phyloP scores from a whole-genome alignment of 768 basidiomycete species.

The Naganishia onofrii region DNA sequence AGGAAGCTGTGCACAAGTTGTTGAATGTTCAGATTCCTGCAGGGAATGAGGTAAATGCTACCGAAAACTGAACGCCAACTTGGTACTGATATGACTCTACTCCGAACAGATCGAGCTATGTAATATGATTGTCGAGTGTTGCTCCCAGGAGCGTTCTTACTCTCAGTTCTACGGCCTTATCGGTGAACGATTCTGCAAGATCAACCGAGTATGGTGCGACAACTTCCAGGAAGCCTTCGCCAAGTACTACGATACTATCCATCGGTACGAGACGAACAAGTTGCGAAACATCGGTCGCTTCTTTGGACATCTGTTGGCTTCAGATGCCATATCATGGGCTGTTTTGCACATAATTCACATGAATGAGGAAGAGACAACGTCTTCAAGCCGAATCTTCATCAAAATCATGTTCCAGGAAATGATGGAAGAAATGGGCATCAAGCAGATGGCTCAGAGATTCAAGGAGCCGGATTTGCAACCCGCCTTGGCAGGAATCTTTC shows the following conservation, averaged over 20 bases:
- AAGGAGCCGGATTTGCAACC: constrained; percentile 75
- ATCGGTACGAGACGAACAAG: constrained; percentile 97
- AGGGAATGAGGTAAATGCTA: constrained; percentile 76
- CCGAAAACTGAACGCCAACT: not conserved
- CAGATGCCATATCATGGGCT: constrained; percentile 85
- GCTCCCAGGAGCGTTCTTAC: constrained; percentile 97
- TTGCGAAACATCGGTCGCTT: constrained; percentile 94
- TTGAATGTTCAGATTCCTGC: constrained; percentile 87
- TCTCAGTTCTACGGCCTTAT: constrained; percentile 95
- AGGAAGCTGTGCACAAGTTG: constrained; percentile 97
- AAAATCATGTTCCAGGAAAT: constrained; percentile 96
- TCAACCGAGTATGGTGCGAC: constrained; percentile 92
- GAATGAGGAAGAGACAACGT: constrained; percentile 97
- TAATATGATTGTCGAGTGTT: constrained; percentile 99
- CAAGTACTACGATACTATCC: constrained; percentile 91
- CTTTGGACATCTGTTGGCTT: constrained; percentile 86
- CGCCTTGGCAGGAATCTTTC: constrained; percentile 83
- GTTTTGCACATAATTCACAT: constrained; percentile 79
- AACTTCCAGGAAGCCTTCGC: constrained; percentile 79
- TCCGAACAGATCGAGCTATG: constrained; percentile 76
- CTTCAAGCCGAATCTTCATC: constrained; percentile 90
- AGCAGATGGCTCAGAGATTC: constrained; percentile 80
- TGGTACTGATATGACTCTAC: constrained; percentile 12
- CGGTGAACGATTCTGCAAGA: constrained; percentile 92
- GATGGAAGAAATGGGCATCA: constrained; percentile 88